Base-by-base conservation (phyloP, 371 early-diverging fungal species). In the Mucor sp. region DNA sequence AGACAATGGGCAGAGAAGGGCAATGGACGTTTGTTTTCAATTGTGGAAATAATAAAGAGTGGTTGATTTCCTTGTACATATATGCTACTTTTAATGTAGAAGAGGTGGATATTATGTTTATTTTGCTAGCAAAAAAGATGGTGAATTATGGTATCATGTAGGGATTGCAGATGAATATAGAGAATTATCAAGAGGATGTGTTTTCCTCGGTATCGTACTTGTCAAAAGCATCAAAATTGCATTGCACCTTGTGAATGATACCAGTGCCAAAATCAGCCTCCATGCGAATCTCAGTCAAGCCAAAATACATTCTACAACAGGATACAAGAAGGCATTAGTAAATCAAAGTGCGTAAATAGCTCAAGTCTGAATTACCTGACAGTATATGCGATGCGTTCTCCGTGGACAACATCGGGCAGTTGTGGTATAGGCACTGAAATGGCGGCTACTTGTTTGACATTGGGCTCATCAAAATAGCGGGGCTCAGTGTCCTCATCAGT, bases 181-280 rank as follows among this genome's bases (percentile, higher is more conserved):
- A 35, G 35, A 35, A 1, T 9, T 0, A 37, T 37, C 14, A 37
- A 37, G 37, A 9, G 3, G 50, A 7, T 3, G 12, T 23, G 50
- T 17, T 15, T 56, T 56, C 5, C 17, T 56, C 56, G 9, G 5
- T 19, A 15, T 62, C 66, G 61, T 65, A 68, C 37, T 69, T 64
- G 48, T 79, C 66, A 9, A 41, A 58, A 25, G 83, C 83, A 67
- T 83, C 83, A 69, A 83, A 83, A 43, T 79, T 78, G 57, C 79
- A 75, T 25, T 77, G 72, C 1, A 79, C 70, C 25, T 64, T 71
- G 60, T 77, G 78, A 9, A 70, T 65, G 9, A 59, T 69, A 2
- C 83, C 79, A 12, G 68, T 75, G 9, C 81, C 81, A 67, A 83
- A 83, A 57, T 83, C 84, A 25, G 84, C 84, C 63, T 83, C 84